Evolutionary conservation across 345 rosid genomes (phyloP).

Genomic region (Salix suchowensis): DNA sequence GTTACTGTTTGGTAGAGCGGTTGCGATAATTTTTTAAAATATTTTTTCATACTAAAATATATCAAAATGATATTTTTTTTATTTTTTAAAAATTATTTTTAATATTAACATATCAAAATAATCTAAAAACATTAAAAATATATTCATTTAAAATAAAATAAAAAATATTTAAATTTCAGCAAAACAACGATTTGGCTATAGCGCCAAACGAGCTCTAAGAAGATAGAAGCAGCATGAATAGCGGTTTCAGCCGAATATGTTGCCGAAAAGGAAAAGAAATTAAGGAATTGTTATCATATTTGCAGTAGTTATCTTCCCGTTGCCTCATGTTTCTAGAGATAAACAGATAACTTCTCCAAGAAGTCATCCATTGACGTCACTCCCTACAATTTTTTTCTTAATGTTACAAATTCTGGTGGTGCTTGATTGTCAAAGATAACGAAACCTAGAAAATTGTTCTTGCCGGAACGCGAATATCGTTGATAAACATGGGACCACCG

Average conservation of each 20-base stretch:
- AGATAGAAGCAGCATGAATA: too few relatives aligned
- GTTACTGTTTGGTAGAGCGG: too few relatives aligned
- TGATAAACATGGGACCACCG: slow-evolving; percentile 64
- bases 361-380: slow-evolving; percentile 79
- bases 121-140: too few relatives aligned
- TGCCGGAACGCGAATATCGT: slow-evolving; percentile 60
- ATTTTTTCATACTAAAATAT: too few relatives aligned
- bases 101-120: too few relatives aligned
- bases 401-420: not conserved
- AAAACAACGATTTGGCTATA: too few relatives aligned
- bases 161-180: too few relatives aligned
- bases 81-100: too few relatives aligned
- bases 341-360: slow-evolving; percentile 56
- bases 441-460: not conserved
- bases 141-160: too few relatives aligned
- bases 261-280: slow-evolving; percentile 23
- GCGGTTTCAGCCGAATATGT: slow-evolving; percentile 43
- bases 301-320: slow-evolving; percentile 74
- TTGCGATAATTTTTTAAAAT: too few relatives aligned
- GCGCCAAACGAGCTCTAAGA: too few relatives aligned
- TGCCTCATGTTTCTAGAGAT: slow-evolving; percentile 50
- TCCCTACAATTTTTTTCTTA: slow-evolving; percentile 24
- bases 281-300: slow-evolving; percentile 55
- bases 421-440: not conserved
- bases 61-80: too few relatives aligned